A percentile compares a stretch with the other conserved stretches of the same genome.
Conservation (phyloP, 192 early-diverging fungal genomes). For the Dissophora globulifera region DNA sequence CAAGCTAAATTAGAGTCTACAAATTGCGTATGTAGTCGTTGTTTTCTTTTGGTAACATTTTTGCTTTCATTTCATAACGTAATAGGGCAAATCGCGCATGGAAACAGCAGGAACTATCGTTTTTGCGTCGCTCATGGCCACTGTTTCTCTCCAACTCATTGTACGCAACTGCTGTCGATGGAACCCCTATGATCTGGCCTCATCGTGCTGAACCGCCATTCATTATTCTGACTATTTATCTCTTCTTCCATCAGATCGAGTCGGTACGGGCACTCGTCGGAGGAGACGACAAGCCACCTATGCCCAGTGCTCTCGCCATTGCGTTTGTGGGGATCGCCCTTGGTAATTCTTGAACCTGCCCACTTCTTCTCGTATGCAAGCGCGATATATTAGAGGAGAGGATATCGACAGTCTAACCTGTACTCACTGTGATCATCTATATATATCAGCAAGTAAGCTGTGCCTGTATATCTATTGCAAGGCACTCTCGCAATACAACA, state of each 20-base stretch:
- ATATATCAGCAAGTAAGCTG: conserved; percentile 70
- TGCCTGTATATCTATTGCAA: conserved; percentile 77
- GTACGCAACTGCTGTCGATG: conserved; percentile 29
- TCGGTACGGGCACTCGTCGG: conserved; percentile 66
- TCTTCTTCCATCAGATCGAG: conserved; percentile 61
- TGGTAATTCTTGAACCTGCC: conserved; percentile 45
- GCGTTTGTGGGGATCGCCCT: conserved; percentile 66
- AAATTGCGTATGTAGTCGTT: not conserved
- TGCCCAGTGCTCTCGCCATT: conserved; percentile 60
- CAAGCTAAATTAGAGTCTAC: not conserved
- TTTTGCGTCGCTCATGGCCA: conserved; percentile 81
- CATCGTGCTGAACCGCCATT: not conserved
- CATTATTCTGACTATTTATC: not conserved
- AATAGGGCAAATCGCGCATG: conserved; percentile 74
- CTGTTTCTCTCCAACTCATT: conserved; percentile 75
- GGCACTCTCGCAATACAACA: conserved; percentile 64
- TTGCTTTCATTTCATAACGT: not conserved
- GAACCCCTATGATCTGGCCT: not conserved
- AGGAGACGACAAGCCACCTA: conserved; percentile 56
- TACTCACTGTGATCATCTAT: not conserved
- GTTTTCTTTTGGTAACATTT: not conserved
- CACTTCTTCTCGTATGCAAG: no score
- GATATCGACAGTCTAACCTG: no score
- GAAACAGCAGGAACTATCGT: conserved; percentile 85
- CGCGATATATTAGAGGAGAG: no score